These are phyloP conservation scores for Scytalidium lignicola DNA, from an alignment of 2,329 filamentous ascomycete species.

Conservation along the genomic window DNA sequence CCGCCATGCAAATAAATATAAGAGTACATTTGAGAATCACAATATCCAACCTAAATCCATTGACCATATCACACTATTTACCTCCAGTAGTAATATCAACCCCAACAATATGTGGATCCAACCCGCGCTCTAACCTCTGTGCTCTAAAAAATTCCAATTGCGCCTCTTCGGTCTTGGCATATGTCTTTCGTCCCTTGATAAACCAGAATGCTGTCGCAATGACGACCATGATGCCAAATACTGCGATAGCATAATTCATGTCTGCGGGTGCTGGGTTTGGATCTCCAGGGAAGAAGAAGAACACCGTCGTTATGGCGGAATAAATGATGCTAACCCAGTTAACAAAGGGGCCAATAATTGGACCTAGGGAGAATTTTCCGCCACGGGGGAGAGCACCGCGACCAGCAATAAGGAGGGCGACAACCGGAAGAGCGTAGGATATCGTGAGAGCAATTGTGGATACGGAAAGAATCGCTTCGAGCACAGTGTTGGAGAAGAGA, in stretches of 20 bases:
- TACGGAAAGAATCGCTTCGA: conserved; percentile 49
- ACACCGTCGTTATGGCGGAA: conserved; percentile 46
- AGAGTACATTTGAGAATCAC: too few species aligned
- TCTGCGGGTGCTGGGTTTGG: conserved; percentile 42
- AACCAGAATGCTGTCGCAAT: conserved; percentile 47
- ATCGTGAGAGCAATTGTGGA: conserved; percentile 52
- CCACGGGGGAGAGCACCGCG: conserved; percentile 45
- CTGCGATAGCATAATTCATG: conserved; percentile 54
- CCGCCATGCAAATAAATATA: too few species aligned
- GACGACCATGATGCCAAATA: conserved; percentile 50
- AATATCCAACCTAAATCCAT: too few species aligned
- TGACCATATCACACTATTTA: not conserved
- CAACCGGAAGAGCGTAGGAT: conserved; percentile 46
- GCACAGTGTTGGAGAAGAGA: conserved; percentile 47
- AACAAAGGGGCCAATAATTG: conserved; percentile 33
- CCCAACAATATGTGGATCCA: not conserved
- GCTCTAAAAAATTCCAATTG: conserved; percentile 7
- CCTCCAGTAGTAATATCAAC: not conserved
- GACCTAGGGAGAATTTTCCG: conserved; percentile 37
- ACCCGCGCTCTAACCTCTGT: conserved; percentile 4
- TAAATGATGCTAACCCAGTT: conserved; percentile 48
- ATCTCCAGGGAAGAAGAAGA: conserved; percentile 47
- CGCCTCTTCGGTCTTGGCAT: conserved; percentile 6
- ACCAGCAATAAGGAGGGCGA: conserved; percentile 42
- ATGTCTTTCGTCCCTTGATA: conserved; percentile 31